A percentile compares a stretch with the other conserved stretches of the same genome.
These are phyloP conservation scores for Discostella stelligeroides DNA, from an alignment of 108 stramenopile species.

Conservation along the genomic window DNA sequence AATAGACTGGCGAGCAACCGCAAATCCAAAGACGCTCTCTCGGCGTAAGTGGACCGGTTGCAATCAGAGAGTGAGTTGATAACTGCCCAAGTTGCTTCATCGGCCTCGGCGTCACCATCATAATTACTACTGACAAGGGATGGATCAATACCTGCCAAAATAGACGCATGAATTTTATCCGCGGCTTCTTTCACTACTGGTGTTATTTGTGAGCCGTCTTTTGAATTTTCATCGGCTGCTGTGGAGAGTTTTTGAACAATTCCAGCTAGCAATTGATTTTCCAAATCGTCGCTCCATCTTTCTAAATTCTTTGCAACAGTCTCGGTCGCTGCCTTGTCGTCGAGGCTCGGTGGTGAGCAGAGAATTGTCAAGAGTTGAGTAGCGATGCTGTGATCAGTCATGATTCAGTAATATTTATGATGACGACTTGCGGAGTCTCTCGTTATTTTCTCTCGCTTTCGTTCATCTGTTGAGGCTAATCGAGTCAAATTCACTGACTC, in stretches of 20 bases:
- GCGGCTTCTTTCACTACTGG: slow-evolving; percentile 10
- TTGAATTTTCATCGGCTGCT: not conserved
- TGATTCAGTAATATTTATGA: no score
- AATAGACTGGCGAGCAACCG: slow-evolving; percentile 22
- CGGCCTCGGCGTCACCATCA: slow-evolving; percentile 28
- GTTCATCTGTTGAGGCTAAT: no score
- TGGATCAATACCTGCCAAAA: slow-evolving; percentile 9
- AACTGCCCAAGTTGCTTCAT: slow-evolving; percentile 21
- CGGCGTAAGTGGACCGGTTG: not conserved
- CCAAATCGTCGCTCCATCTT: slow-evolving; percentile 37
- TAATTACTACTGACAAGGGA: not conserved
- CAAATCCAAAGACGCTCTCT: not conserved
- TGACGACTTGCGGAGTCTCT: no score
- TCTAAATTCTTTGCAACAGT: no score
- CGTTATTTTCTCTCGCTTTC: no score
- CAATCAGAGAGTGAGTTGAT: slow-evolving; percentile 4
- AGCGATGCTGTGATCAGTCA: no score
- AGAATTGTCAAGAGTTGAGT: no score
- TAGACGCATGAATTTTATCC: slow-evolving; percentile 23
- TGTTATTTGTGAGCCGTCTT: not conserved
- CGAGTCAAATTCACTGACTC: no score
- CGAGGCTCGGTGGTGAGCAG: no score
- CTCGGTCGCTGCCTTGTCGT: no score
- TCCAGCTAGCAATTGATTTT: slow-evolving; percentile 25
- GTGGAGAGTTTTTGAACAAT: not conserved